Percentiles rank a stretch among this genome's conserved stretches.
phyloP scores from a whole-genome alignment of 306 rosid species.

The Prosopis cineraria region DNA sequence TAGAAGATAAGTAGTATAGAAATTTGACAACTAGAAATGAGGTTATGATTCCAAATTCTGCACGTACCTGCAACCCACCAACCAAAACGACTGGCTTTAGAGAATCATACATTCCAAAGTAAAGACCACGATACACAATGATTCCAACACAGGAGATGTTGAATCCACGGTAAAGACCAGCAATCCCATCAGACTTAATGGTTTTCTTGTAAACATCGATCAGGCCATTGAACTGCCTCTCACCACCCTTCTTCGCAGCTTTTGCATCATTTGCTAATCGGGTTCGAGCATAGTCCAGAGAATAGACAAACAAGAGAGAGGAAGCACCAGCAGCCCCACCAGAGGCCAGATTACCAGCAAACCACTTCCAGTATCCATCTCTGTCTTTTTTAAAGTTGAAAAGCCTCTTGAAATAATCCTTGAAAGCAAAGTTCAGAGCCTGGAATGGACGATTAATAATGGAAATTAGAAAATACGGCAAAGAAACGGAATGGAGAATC shows the following conservation, averaged over 20 bases:
- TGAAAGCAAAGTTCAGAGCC: constrained; percentile 90
- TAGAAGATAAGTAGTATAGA: background rate
- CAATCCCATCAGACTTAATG: constrained; percentile 74
- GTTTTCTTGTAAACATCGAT: constrained; percentile 81
- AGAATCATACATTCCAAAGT: constrained; percentile 90
- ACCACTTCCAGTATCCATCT: too few species aligned
- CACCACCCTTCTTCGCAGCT: constrained; percentile 87
- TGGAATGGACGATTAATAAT: constrained; percentile 33
- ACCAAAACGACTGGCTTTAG: constrained; percentile 79
- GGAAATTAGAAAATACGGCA: background rate
- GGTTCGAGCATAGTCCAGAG: constrained; percentile 80
- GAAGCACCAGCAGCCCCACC: too few species aligned
- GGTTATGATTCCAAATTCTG: constrained; percentile 6
- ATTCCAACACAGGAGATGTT: constrained; percentile 77
- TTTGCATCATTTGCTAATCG: constrained; percentile 81
- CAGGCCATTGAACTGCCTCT: constrained; percentile 83
- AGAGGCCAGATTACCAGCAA: too few species aligned
- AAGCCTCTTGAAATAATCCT: constrained; percentile 88
- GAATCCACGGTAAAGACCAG: constrained; percentile 91
- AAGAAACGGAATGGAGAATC: constrained; percentile 9
- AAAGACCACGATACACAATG: constrained; percentile 85
- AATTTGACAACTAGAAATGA: background rate
- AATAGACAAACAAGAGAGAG: constrained; percentile 79
- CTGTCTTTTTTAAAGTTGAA: constrained; percentile 82
- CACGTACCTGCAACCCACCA: constrained; percentile 70